phyloP scores from a whole-genome alignment of 148 eudicot genomes.

The Hydrangea macrophylla region DNA sequence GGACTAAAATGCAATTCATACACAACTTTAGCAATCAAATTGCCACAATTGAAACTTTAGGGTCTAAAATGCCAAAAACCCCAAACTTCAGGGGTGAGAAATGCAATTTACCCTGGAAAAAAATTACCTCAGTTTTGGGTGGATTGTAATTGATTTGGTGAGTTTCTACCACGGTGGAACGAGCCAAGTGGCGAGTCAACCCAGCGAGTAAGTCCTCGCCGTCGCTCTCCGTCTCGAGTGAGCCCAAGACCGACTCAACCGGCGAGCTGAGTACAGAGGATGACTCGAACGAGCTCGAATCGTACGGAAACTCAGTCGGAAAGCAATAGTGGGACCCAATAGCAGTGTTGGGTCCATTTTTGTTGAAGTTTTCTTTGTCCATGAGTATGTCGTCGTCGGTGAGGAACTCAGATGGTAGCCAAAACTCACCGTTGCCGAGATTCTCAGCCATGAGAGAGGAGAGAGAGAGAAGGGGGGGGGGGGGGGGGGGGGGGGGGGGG shows the following conservation, averaged over 20 bases:
- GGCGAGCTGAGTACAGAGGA: constrained; percentile 38
- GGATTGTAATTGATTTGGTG: background rate
- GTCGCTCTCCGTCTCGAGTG: constrained; percentile 43
- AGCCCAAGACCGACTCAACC: constrained; percentile 36
- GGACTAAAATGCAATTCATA: too few species aligned
- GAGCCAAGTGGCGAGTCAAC: constrained; percentile 46
- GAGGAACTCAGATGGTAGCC: constrained; percentile 70
- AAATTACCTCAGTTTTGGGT: constrained; percentile 23
- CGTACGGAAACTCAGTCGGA: constrained; percentile 20
- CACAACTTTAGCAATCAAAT: too few species aligned
- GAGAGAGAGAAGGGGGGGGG: background rate
- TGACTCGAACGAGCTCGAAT: constrained; percentile 4
- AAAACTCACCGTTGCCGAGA: constrained; percentile 32
- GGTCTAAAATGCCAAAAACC: too few species aligned
- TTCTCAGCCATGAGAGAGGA: constrained; percentile 30
- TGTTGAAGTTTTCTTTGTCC: constrained; percentile 12
- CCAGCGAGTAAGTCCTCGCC: constrained; percentile 47
- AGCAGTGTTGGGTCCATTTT: background rate
- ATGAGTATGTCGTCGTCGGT: constrained; percentile 47
- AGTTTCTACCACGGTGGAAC: constrained; percentile 29
- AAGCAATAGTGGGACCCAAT: constrained; percentile 9
- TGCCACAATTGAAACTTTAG: too few species aligned
- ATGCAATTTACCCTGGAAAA: too few species aligned
- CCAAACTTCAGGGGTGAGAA: too few species aligned
- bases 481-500: too few species aligned